Conservation (phyloP, 2,329 filamentous ascomycete species). For the Teratosphaeria destructans region DNA sequence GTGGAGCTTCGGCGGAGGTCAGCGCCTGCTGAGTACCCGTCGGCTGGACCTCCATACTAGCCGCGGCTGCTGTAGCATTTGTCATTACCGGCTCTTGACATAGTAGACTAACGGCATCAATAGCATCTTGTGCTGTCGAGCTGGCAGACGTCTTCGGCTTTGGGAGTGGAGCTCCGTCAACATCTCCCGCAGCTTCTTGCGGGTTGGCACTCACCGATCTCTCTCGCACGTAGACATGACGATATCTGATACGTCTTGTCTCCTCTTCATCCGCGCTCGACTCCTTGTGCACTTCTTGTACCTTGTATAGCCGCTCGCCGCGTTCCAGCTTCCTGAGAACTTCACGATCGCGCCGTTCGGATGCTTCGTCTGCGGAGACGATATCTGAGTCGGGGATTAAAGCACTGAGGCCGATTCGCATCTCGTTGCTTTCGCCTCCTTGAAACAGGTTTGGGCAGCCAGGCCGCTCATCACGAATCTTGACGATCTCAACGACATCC, state of each 20-base stretch:
- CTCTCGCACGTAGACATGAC: slow-evolving; percentile 7
- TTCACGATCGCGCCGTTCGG: neutral
- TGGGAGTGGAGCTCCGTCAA: neutral
- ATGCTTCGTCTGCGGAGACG: slow-evolving; percentile 9
- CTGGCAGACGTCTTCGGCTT: slow-evolving; percentile 2
- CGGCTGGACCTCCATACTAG: neutral
- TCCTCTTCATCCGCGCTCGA: neutral
- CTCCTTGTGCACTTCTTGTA: neutral
- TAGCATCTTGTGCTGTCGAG: slow-evolving; percentile 10
- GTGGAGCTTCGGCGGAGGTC: neutral
- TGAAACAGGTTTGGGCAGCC: neutral
- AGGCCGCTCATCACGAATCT: slow-evolving; percentile 1
- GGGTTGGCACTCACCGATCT: neutral
- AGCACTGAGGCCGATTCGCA: slow-evolving; percentile 17
- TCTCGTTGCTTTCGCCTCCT: slow-evolving; percentile 15
- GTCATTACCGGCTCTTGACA: slow-evolving; percentile 1
- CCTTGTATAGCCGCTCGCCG: neutral
- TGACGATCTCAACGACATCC: slow-evolving; percentile 12
- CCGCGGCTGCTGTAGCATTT: neutral
- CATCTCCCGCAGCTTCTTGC: neutral
- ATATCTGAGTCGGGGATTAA: slow-evolving; percentile 15
- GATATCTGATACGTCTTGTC: slow-evolving; percentile 4
- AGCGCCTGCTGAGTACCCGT: neutral
- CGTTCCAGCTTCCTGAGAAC: neutral
- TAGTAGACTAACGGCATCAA: slow-evolving; percentile 6